Conservation (phyloP, 2,329 filamentous ascomycete species). For the Phaeosphaeriaceae sp. region DNA sequence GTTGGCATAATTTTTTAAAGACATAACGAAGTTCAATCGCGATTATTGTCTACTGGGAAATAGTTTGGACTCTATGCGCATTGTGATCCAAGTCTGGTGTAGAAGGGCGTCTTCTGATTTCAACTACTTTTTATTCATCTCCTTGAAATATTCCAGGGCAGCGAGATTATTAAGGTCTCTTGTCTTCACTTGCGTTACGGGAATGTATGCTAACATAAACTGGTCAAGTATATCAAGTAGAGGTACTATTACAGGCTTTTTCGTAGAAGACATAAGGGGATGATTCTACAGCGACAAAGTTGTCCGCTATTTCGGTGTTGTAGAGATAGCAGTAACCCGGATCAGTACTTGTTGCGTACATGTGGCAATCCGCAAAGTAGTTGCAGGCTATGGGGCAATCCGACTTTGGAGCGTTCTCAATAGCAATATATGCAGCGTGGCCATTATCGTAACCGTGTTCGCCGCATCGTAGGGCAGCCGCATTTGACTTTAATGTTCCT, state of each 20-base stretch:
- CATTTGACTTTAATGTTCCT: neutral
- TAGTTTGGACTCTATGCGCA: too few relatives aligned
- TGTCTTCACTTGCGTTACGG: too few relatives aligned
- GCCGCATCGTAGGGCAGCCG: constrained; percentile 1
- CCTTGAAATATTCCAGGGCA: too few relatives aligned
- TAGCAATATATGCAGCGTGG: constrained; percentile 1
- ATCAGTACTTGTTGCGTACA: neutral
- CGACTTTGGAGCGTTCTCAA: neutral
- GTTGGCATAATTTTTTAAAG: too few relatives aligned
- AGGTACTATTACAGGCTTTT: neutral
- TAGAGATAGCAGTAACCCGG: neutral
- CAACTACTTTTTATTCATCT: too few relatives aligned
- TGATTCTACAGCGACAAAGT: neutral
- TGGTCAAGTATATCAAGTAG: constrained; percentile 3
- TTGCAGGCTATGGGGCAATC: neutral
- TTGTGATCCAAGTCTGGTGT: too few relatives aligned
- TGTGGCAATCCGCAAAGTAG: neutral
- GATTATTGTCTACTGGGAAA: too few relatives aligned
- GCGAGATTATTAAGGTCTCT: too few relatives aligned
- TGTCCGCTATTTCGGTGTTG: neutral
- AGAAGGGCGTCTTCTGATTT: too few relatives aligned
- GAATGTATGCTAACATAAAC: too few relatives aligned
- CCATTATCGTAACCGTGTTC: constrained; percentile 1
- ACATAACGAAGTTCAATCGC: too few relatives aligned
- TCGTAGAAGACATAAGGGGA: neutral